Conservation (phyloP, 73 alveolate species). For the Paramecium pentaurelia region DNA sequence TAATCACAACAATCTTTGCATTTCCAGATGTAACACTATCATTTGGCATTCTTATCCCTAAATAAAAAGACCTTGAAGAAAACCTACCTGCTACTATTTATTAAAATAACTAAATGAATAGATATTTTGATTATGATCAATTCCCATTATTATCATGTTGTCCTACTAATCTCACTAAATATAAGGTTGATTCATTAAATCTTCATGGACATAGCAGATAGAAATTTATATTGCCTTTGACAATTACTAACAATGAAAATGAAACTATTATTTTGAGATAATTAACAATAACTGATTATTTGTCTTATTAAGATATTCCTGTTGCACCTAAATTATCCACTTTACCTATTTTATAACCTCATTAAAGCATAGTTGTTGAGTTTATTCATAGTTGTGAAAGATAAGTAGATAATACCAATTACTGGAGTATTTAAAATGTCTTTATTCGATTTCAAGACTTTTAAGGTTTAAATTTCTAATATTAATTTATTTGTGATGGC, state of each 20-base stretch:
- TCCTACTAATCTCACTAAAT: background rate
- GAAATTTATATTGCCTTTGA: background rate
- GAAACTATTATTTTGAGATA: background rate
- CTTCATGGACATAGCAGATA: background rate
- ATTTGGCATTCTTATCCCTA: background rate
- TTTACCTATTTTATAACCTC: background rate
- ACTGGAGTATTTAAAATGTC: constrained; percentile 10
- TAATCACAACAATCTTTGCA: background rate
- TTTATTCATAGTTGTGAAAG: background rate
- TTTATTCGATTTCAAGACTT: background rate
- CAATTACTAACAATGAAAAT: background rate
- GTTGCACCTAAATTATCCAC: background rate
- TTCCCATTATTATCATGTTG: constrained; percentile 19
- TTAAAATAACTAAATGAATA: background rate
- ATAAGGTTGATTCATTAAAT: background rate
- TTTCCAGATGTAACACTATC: background rate
- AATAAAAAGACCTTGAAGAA: background rate
- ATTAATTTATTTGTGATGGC: constrained; percentile 27
- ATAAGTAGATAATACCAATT: background rate
- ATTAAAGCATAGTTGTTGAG: background rate
- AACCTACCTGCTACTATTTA: background rate
- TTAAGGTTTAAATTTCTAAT: background rate
- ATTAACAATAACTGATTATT: constrained; percentile 5
- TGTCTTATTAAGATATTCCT: background rate
- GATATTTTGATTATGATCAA: background rate